These are phyloP conservation scores for Suhomyces kunorum DNA, from an alignment of 1,139 yeast genomes.

Conservation along the genomic window DNA sequence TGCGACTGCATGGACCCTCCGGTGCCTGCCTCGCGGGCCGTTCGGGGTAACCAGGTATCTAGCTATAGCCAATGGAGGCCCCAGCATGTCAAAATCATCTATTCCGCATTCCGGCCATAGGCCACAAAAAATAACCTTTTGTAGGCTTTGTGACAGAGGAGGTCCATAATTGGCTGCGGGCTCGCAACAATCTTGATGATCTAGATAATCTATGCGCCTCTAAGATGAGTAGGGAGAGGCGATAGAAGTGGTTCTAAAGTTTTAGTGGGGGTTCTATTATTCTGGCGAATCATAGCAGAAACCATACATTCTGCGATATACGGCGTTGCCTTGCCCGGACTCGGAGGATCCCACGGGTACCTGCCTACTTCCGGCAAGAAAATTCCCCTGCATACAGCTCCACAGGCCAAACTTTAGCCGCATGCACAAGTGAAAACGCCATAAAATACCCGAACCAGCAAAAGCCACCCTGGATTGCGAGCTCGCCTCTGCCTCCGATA, in stretches of 20 bases:
- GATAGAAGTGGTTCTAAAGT: no score
- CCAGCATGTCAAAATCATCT: background rate
- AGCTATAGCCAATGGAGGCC: background rate
- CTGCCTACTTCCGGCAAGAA: no score
- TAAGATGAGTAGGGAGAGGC: background rate
- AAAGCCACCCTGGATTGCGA: slow-evolving; percentile 1
- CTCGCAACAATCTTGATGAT: slow-evolving; percentile 13
- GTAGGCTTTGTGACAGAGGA: background rate
- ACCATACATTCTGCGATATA: no score
- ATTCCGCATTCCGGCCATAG: background rate
- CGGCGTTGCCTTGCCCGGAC: no score
- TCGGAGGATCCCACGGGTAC: no score
- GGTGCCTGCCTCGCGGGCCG: no score
- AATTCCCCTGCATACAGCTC: background rate
- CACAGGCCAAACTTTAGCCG: slow-evolving; percentile 1
- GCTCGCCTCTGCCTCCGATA: background rate
- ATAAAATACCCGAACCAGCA: background rate
- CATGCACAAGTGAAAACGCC: slow-evolving; percentile 1
- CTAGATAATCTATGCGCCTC: slow-evolving; percentile 7
- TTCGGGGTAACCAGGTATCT: no score
- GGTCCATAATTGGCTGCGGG: no score
- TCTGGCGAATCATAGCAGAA: no score
- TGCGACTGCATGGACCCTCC: no score
- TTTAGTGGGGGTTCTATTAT: no score
- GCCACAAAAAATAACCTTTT: background rate